A percentile compares a stretch with the other conserved stretches of the same genome.
Conservation (phyloP, 192 early-diverging fungal species). For the Coemansia umbellata region DNA sequence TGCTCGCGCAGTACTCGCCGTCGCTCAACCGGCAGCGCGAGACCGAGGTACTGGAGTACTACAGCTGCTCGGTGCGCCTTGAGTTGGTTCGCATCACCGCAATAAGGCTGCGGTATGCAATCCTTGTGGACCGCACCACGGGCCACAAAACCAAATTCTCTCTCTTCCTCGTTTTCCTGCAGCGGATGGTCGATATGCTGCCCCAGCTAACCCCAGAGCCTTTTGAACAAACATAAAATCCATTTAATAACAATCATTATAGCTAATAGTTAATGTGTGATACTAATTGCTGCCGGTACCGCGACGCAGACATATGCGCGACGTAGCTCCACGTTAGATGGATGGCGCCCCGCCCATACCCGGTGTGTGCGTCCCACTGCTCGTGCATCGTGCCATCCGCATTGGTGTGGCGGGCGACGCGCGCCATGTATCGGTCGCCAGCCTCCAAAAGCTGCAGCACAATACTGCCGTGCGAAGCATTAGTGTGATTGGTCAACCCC, state of each 20-base stretch:
- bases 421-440: slow-evolving; percentile 59
- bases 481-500: slow-evolving; percentile 31
- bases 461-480: slow-evolving; percentile 7
- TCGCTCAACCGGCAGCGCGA: slow-evolving; percentile 40
- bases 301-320: slow-evolving; percentile 34
- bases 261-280: no score
- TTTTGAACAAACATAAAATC: no score
- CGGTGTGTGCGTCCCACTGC: slow-evolving; percentile 57
- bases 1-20: slow-evolving; percentile 49
- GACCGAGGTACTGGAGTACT: slow-evolving; percentile 47
- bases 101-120: slow-evolving; percentile 16
- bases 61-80: slow-evolving; percentile 43
- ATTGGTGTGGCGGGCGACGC: slow-evolving; percentile 53
- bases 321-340: slow-evolving; percentile 76
- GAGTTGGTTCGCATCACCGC: slow-evolving; percentile 32
- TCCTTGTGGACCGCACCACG: slow-evolving; percentile 37
- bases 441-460: slow-evolving; percentile 34
- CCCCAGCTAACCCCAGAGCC: no score
- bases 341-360: slow-evolving; percentile 57
- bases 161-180: slow-evolving; percentile 31
- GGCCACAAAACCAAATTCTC: slow-evolving; percentile 42
- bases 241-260: no score
- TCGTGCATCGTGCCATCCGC: slow-evolving; percentile 57
- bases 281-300: slow-evolving; percentile 4
- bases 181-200: slow-evolving; percentile 25